Conservation (phyloP, 2,329 filamentous ascomycete genomes). For the Apiospora hydei region DNA sequence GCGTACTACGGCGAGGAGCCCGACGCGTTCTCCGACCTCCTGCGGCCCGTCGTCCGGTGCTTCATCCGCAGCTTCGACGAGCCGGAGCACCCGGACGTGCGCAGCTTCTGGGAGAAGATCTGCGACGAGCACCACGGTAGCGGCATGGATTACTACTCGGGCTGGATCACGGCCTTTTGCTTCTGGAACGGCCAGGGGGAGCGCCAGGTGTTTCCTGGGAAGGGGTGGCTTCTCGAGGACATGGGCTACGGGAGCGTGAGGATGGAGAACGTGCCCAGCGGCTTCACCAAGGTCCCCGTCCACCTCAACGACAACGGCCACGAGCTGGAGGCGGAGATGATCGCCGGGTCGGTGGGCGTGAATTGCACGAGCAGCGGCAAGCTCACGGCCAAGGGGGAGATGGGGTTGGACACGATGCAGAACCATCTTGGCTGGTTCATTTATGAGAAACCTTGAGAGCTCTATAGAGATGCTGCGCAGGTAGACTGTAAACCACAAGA, state of each 20-base stretch:
- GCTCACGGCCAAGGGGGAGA: slow-evolving; percentile 26
- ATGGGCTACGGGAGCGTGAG: slow-evolving; percentile 30
- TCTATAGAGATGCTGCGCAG: too few relatives aligned
- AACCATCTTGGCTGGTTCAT: slow-evolving; percentile 43
- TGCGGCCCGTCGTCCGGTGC: slow-evolving; percentile 37
- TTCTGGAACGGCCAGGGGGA: slow-evolving; percentile 37
- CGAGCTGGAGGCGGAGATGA: slow-evolving; percentile 39
- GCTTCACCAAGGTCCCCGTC: slow-evolving; percentile 40
- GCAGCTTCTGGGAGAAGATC: slow-evolving; percentile 38
- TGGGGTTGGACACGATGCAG: slow-evolving; percentile 38
- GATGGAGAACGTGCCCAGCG: slow-evolving; percentile 39
- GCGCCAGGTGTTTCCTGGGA: too few relatives aligned
- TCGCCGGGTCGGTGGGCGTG: slow-evolving; percentile 39
- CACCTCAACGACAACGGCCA: slow-evolving; percentile 36
- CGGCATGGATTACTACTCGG: slow-evolving; percentile 40
- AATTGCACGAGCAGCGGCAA: slow-evolving; percentile 32
- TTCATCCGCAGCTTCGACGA: slow-evolving; percentile 40
- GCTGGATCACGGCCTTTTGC: slow-evolving; percentile 45
- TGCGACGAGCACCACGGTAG: slow-evolving; percentile 30
- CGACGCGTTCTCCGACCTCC: slow-evolving; percentile 27
- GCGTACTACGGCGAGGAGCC: slow-evolving; percentile 42
- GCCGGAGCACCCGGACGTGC: slow-evolving; percentile 31
- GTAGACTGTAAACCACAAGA: too few relatives aligned
- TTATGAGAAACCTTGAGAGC: slow-evolving; percentile 31
- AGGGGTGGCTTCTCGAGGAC: slow-evolving; percentile 17